Conservation (phyloP, 1,284 basidiomycete genomes). For the Vanrija sp. region DNA sequence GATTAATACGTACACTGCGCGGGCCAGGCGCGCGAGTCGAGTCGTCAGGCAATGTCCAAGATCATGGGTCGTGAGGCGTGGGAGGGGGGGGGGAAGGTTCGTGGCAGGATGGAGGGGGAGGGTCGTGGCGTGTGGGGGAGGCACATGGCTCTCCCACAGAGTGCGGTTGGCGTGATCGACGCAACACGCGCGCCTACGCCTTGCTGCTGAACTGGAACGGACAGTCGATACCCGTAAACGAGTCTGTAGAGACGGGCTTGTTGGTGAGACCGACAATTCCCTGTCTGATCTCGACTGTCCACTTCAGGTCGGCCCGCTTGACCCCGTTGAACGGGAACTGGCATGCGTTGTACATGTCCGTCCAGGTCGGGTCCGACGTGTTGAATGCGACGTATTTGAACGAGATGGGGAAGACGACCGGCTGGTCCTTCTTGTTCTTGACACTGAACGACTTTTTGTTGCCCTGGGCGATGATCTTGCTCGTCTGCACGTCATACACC, state of each 20-base stretch:
- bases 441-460: constrained; percentile 58
- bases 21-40: too few species aligned
- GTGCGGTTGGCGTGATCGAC: too few species aligned
- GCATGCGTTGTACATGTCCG: constrained; percentile 74
- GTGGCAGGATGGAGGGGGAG: too few species aligned
- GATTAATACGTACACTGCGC: too few species aligned
- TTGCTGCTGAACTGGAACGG: constrained; percentile 64
- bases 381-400: constrained; percentile 79
- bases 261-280: constrained; percentile 65
- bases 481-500: constrained; percentile 59
- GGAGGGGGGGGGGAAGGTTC: too few species aligned
- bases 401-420: constrained; percentile 67
- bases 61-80: too few species aligned
- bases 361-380: constrained; percentile 73
- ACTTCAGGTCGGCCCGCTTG: constrained; percentile 62
- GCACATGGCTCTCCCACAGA: too few species aligned
- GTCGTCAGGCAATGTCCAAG: too few species aligned
- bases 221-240: constrained; percentile 63
- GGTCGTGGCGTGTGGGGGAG: too few species aligned
- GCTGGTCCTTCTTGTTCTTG: constrained; percentile 60
- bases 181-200: not conserved
- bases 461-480: constrained; percentile 62
- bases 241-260: constrained; percentile 56
- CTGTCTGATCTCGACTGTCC: constrained; percentile 65
- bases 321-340: constrained; percentile 59